Evolutionary conservation across 768 basidiomycete genomes (phyloP).

Genomic region (Boletus barrowsii): DNA sequence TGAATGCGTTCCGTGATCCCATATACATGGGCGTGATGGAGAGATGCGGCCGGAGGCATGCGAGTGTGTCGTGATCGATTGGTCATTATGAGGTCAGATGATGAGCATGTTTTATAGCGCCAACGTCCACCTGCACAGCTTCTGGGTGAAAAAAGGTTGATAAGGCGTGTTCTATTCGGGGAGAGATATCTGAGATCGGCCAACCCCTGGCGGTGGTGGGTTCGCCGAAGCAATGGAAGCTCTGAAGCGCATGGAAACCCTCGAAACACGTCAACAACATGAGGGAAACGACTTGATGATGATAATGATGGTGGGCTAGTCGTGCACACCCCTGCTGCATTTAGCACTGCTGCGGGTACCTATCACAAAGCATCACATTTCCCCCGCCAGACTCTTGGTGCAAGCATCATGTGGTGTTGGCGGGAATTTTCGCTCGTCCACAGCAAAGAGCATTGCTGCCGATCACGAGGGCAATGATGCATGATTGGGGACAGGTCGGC

Average conservation of each 20-base stretch:
- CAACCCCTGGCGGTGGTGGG: slow-evolving; percentile 18
- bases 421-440: slow-evolving; percentile 12
- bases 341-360: slow-evolving; percentile 7
- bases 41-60: slow-evolving; percentile 1
- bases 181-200: slow-evolving; percentile 24
- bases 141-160: slow-evolving; percentile 26
- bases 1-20: slow-evolving; percentile 22
- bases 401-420: slow-evolving; percentile 1
- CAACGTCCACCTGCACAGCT: slow-evolving; percentile 3
- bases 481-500: slow-evolving; percentile 30
- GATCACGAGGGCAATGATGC: slow-evolving; percentile 20
- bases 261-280: slow-evolving; percentile 28
- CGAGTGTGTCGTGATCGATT: slow-evolving; percentile 17
- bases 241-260: slow-evolving; percentile 13
- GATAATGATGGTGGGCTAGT: slow-evolving; percentile 5
- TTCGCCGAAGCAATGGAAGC: slow-evolving; percentile 18
- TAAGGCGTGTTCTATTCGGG: slow-evolving; percentile 18
- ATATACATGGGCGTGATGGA: slow-evolving; percentile 8
- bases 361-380: slow-evolving; percentile 1
- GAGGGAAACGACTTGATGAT: slow-evolving; percentile 19
- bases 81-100: slow-evolving; percentile 23
- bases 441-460: slow-evolving; percentile 18
- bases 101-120: slow-evolving; percentile 15
- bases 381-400: slow-evolving; percentile 9
- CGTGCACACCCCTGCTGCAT: slow-evolving; percentile 12